Percentiles rank a stretch among this genome's conserved stretches.
phyloP scores from a whole-genome alignment of 164 flowering plant species.

The Kingdonia uniflora region DNA sequence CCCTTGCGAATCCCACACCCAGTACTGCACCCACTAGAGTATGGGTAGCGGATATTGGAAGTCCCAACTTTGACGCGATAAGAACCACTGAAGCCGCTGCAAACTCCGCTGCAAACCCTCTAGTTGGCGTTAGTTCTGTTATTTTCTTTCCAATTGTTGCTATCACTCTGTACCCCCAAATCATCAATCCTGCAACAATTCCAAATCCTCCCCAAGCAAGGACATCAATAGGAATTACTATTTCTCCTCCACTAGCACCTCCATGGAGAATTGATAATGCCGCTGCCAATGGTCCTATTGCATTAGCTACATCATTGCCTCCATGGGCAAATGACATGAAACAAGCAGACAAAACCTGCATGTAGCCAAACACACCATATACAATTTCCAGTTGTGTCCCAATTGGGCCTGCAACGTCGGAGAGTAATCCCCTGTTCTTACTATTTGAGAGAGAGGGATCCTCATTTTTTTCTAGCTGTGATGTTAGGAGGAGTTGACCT shows the following conservation, averaged over 20 bases:
- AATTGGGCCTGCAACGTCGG: conserved; percentile 85
- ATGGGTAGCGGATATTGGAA: conserved; percentile 96
- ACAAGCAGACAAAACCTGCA: conserved; percentile 97
- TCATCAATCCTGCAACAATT: conserved; percentile 84
- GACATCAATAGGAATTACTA: conserved; percentile 81
- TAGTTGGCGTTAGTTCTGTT: conserved; percentile 91
- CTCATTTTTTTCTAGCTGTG: conserved; percentile 23
- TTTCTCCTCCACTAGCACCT: conserved; percentile 49
- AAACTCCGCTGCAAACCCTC: conserved; percentile 98
- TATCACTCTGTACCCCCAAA: conserved; percentile 97
- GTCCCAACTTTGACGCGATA: conserved; percentile 83
- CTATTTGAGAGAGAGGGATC: conserved; percentile 1
- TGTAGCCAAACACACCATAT: conserved; percentile 91
- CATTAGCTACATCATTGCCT: conserved; percentile 96
- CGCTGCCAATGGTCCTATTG: conserved; percentile 94
- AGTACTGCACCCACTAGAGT: conserved; percentile 98
- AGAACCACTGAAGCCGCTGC: conserved; percentile 98
- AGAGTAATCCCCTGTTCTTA: conserved; percentile 49
- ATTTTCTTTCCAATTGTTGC: conserved; percentile 98
- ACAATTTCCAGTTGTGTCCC: conserved; percentile 91
- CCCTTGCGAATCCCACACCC: conserved; percentile 98
- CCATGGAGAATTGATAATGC: conserved; percentile 88
- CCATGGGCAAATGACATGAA: conserved; percentile 99
- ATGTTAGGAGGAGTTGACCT: conserved; percentile 65
- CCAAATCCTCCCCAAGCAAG: conserved; percentile 99